A percentile compares a stretch with the other conserved stretches of the same genome.
Conservation (phyloP, 2,329 filamentous ascomycete genomes). For the Colletotrichum sp. region DNA sequence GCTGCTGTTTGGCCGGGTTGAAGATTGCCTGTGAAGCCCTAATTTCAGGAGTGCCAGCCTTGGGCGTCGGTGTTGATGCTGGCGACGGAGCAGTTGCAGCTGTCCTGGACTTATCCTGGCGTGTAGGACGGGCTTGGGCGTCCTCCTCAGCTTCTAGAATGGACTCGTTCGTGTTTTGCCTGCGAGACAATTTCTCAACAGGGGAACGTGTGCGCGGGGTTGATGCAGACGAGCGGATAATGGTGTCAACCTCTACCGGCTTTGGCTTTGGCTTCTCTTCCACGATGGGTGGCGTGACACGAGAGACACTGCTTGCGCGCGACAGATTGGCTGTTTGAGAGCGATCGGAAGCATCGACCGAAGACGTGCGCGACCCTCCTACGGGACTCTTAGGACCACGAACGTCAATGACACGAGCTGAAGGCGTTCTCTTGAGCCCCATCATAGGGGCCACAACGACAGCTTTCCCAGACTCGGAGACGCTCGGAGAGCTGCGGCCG, state of each 20-base stretch:
- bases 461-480: conserved; percentile 50
- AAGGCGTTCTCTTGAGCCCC: conserved; percentile 49
- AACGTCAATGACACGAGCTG: conserved; percentile 64
- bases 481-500: conserved; percentile 54
- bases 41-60: conserved; percentile 5
- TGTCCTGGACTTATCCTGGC: neutral
- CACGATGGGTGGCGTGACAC: conserved; percentile 40
- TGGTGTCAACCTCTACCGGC: conserved; percentile 24
- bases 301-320: conserved; percentile 42
- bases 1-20: conserved; percentile 17
- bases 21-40: conserved; percentile 25
- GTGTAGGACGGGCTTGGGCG: conserved; percentile 21
- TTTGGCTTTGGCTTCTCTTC: conserved; percentile 39
- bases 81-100: neutral
- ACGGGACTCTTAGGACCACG: conserved; percentile 55
- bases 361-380: conserved; percentile 52
- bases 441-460: conserved; percentile 38
- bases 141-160: conserved; percentile 52
- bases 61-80: conserved; percentile 1
- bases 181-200: conserved; percentile 33
- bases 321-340: conserved; percentile 45
- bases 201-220: conserved; percentile 33
- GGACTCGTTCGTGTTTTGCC: conserved; percentile 31
- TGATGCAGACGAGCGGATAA: conserved; percentile 13
- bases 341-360: conserved; percentile 49